Conservation (phyloP, 2,329 filamentous ascomycete genomes). For the Microdochium nivale region DNA sequence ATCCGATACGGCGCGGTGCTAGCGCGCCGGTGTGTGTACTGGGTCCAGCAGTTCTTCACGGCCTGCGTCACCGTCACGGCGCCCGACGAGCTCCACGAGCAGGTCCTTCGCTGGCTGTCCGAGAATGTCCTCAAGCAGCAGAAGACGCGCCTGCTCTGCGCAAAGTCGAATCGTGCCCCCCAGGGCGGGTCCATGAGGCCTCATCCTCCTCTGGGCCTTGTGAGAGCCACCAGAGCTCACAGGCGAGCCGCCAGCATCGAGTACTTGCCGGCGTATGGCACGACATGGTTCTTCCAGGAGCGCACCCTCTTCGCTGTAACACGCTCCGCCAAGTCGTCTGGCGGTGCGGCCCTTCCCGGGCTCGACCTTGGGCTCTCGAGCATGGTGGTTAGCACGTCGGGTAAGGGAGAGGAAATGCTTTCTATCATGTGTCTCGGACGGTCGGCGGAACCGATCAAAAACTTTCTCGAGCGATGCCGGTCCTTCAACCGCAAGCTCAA, state of each 20-base stretch:
- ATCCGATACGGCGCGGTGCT: constrained; percentile 16
- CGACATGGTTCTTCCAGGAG: constrained; percentile 25
- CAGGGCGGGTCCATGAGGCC: constrained; percentile 10
- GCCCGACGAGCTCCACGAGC: constrained; percentile 23
- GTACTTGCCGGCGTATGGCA: constrained; percentile 26
- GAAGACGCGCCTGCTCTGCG: constrained; percentile 21
- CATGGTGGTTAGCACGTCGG: neutral
- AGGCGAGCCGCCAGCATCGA: constrained; percentile 23
- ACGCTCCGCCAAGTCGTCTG: constrained; percentile 5
- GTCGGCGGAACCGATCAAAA: constrained; percentile 20
- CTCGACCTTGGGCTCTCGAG: neutral
- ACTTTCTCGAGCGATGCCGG: constrained; percentile 19
- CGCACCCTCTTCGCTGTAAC: constrained; percentile 24
- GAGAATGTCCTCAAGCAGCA: constrained; percentile 19
- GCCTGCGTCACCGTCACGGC: constrained; percentile 24
- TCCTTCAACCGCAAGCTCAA: constrained; percentile 24
- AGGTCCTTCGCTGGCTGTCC: constrained; percentile 26
- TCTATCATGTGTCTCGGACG: constrained; percentile 27
- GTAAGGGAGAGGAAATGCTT: constrained; percentile 1
- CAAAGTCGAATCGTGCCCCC: constrained; percentile 20
- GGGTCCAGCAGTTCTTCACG: constrained; percentile 24
- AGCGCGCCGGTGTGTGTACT: constrained; percentile 22
- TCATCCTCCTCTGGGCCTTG: constrained; percentile 17
- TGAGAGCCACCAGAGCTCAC: neutral
- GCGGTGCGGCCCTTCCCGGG: neutral